Percentiles rank a stretch among this genome's conserved stretches.
phyloP scores from a whole-genome alignment of 2,329 filamentous ascomycete species.

The Sporothrix pseudoabietina region DNA sequence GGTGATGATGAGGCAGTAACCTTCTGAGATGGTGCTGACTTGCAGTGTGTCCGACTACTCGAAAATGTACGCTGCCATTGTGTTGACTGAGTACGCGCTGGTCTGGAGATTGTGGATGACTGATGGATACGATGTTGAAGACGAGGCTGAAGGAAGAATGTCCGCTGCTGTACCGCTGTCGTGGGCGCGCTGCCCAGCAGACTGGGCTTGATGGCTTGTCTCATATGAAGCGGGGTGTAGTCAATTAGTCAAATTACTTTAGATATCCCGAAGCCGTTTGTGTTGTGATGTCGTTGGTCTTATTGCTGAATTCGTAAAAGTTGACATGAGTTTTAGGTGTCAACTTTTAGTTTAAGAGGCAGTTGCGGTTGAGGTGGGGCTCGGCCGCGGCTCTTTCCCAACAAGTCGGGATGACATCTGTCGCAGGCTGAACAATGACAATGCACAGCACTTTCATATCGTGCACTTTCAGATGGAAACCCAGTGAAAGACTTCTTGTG shows the following conservation, averaged over 20 bases:
- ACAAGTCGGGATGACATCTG: neutral
- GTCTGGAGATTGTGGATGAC: neutral
- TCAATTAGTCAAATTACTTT: too few species aligned
- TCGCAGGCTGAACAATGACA: neutral
- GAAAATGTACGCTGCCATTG: neutral
- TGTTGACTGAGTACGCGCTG: neutral
- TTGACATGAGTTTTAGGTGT: neutral
- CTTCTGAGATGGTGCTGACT: neutral
- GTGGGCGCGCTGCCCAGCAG: neutral
- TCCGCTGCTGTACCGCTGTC: neutral
- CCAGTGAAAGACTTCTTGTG: too few species aligned
- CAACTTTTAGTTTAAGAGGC: neutral
- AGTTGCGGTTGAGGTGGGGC: slow-evolving; percentile 7
- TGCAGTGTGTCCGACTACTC: neutral
- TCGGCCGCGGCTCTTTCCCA: neutral
- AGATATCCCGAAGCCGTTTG: neutral
- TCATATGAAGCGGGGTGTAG: neutral
- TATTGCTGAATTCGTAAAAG: neutral
- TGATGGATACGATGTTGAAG: neutral
- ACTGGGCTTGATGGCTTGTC: neutral
- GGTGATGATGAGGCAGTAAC: neutral
- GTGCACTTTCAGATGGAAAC: too few species aligned
- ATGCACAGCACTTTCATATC: too few species aligned
- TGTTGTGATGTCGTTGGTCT: neutral
- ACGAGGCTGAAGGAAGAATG: neutral